Conservation (phyloP, 495 filamentous ascomycete species). For the Aspergillus carlsbadensis region DNA sequence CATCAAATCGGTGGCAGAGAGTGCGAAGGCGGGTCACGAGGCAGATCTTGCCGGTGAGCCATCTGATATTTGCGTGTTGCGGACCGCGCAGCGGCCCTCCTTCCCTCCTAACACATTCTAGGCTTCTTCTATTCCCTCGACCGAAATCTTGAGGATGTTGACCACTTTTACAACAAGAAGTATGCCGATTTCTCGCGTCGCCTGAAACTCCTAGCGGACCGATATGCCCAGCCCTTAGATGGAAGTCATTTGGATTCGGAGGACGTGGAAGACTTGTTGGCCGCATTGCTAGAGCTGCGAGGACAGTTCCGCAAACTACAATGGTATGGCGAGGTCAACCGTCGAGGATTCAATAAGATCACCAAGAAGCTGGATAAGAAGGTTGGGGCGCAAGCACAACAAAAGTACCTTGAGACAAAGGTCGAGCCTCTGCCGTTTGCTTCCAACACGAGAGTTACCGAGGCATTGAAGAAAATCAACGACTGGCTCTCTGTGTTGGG, state of each 20-base stretch:
- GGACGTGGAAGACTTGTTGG: constrained; percentile 85
- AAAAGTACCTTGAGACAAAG: constrained; percentile 80
- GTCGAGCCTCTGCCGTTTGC: constrained; percentile 85
- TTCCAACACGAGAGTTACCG: constrained; percentile 63
- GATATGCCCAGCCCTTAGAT: constrained; percentile 66
- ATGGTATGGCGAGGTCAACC: constrained; percentile 97
- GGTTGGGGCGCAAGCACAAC: constrained; percentile 69
- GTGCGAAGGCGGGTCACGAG: constrained; percentile 63
- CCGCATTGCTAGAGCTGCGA: constrained; percentile 81
- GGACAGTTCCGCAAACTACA: constrained; percentile 85
- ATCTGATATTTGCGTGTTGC: constrained; percentile 8
- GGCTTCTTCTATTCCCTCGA: constrained; percentile 94
- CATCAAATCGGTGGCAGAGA: constrained; percentile 71
- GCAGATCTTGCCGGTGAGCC: constrained; percentile 74
- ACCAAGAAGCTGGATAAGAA: constrained; percentile 98
- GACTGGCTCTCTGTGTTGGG: constrained; percentile 82
- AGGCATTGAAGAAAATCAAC: constrained; percentile 76
- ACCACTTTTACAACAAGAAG: constrained; percentile 94
- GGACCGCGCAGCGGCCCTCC: constrained; percentile 19
- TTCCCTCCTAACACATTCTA: constrained; percentile 43
- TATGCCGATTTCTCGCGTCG: constrained; percentile 77
- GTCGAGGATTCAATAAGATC: constrained; percentile 93
- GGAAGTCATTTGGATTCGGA: constrained; percentile 60
- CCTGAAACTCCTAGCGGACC: constrained; percentile 78
- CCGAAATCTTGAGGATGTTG: constrained; percentile 93